Base-by-base conservation (phyloP, 2,329 filamentous ascomycete genomes). In the Orbilia quercus region DNA sequence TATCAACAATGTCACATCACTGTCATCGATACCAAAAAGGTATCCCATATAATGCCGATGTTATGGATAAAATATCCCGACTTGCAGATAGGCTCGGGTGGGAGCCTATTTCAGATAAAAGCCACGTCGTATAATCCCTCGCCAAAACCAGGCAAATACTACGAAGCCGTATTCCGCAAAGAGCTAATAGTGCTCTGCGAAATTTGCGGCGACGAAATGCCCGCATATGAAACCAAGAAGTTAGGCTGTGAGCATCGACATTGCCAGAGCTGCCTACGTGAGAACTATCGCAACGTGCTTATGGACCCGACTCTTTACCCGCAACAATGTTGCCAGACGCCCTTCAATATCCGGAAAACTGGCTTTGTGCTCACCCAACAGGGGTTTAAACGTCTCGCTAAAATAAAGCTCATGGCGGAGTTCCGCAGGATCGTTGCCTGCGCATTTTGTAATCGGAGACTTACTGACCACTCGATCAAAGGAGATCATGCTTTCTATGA, bases 221-320 rank as follows among this genome's bases (percentile, higher is more conserved):
- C 18, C 1, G 47, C 53, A 7, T 62, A 70, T n/a, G 53, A 54
- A 20, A 22, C 59, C 12, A 31, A 48, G 22, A 50, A 57, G 14
- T 45, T 72, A 22, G n/a, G 1, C 20, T 72, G 67, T 20, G 67
- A 47, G 18, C 67, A 65, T 34, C 38, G 25, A 18, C 67, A 72
- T 18, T 65, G 67, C 47, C 59, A 40, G n/a, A 45, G 58, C 44
- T 72, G 67, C 12, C 14, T 72, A 2, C 45, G 38, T 2, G 38
- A 47, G 14, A 65, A 65, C 22, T 72, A 60, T 38, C 34, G 64
- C 23, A 22, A 31, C 25, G 47, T 64, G 18, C 40, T 72, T 45
- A 54, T 36, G 31, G 20, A 72, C 31, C 59, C 58, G 22, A 20
- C 16, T 1, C 7, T n/a, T 7, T 65, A 59, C 22, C 67, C 67